A percentile compares a stretch with the other conserved stretches of the same genome.
Conservation (phyloP, 176 grass and related monocot genomes). For the Zea luxurians region DNA sequence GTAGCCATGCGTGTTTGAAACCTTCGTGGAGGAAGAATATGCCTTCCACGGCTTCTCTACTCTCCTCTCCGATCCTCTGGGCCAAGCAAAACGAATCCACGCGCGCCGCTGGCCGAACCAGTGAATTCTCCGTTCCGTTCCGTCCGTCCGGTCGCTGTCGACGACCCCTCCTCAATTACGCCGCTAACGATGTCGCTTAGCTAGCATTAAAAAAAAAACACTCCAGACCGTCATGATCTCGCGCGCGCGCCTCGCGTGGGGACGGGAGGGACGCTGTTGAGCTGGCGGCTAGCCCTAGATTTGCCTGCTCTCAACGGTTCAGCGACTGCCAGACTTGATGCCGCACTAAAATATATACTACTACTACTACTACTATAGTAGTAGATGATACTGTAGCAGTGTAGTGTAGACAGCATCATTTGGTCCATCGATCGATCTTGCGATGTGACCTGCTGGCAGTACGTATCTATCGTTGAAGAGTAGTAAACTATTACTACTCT, state of each 20-base stretch:
- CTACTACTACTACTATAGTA: not conserved
- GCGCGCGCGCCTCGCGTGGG: constrained; percentile 41
- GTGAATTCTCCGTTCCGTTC: constrained; percentile 4
- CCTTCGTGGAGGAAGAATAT: not conserved
- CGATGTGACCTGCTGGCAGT: not conserved
- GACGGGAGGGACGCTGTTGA: not conserved
- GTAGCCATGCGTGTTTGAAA: constrained; percentile 39
- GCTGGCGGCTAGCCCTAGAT: constrained; percentile 17
- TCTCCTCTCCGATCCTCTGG: too few relatives aligned
- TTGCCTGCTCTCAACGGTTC: not conserved
- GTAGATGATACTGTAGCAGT: not conserved
- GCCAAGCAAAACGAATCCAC: not conserved
- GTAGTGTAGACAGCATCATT: not conserved
- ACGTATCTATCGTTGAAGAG: not conserved
- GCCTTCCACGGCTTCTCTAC: not conserved
- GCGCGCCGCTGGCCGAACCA: constrained; percentile 25
- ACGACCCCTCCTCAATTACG: not conserved
- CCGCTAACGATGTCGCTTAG: constrained; percentile 2
- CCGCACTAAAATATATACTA: constrained; percentile 30
- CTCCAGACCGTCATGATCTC: constrained; percentile 21
- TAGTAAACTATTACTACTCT: not conserved
- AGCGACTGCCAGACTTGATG: constrained; percentile 3
- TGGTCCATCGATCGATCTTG: not conserved
- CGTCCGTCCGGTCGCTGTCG: not conserved
- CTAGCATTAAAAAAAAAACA: constrained; percentile 16